Evolutionary conservation across 179 eudicot species (phyloP).

Genomic region (Dionaea muscipula): DNA sequence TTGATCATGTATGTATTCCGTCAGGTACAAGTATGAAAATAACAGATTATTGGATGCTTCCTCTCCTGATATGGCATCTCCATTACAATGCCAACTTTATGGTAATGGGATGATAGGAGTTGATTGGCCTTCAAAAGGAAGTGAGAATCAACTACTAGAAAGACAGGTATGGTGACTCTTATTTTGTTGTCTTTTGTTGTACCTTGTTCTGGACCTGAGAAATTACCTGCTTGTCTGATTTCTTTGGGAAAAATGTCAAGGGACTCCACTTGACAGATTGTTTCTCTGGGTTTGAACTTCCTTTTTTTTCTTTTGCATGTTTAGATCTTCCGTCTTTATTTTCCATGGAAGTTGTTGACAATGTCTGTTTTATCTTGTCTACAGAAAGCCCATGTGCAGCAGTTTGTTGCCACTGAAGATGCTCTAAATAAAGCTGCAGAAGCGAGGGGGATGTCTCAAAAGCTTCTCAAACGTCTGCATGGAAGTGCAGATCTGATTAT

Average conservation of each 20-base stretch:
- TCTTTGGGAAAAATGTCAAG: background rate
- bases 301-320: background rate
- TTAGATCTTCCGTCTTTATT: background rate
- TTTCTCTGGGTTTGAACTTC: background rate
- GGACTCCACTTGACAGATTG: background rate
- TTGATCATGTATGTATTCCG: slow-evolving; percentile 1
- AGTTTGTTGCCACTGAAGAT: slow-evolving; percentile 98
- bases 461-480: slow-evolving; percentile 66
- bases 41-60: slow-evolving; percentile 71
- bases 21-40: slow-evolving; percentile 89
- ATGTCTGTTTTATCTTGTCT: slow-evolving; percentile 9
- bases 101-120: slow-evolving; percentile 60
- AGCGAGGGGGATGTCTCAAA: slow-evolving; percentile 60
- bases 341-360: background rate
- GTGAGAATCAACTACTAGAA: slow-evolving; percentile 93
- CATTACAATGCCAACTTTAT: slow-evolving; percentile 74
- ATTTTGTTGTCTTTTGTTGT: background rate
- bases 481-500: slow-evolving; percentile 60
- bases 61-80: slow-evolving; percentile 63
- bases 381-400: slow-evolving; percentile 97
- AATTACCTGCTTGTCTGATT: background rate
- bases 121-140: slow-evolving; percentile 72
- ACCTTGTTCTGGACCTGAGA: background rate
- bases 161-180: slow-evolving; percentile 61
- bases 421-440: slow-evolving; percentile 91